phyloP scores from a whole-genome alignment of 2,329 filamentous ascomycete genomes.

The Elsinoe ampelina region DNA sequence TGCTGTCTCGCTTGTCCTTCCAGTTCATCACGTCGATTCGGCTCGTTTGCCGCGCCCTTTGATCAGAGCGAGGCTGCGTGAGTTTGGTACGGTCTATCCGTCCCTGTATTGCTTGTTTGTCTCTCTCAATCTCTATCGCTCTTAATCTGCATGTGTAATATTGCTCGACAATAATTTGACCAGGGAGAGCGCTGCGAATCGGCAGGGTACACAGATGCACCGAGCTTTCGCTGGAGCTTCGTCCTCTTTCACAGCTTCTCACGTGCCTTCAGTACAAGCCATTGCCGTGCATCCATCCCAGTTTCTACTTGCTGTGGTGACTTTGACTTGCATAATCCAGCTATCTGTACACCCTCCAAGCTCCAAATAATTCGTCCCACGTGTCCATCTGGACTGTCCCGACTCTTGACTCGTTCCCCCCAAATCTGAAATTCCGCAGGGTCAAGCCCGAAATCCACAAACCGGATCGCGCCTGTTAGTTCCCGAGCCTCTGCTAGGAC shows the following conservation, averaged over 20 bases:
- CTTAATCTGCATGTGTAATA: neutral
- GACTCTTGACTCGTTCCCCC: neutral
- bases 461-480: slow-evolving; percentile 7
- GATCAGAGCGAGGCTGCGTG: neutral
- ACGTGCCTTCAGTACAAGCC: neutral
- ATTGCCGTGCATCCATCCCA: too few relatives aligned
- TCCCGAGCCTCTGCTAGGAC: slow-evolving; percentile 5
- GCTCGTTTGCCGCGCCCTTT: neutral
- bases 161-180: neutral
- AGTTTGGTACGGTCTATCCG: neutral
- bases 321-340: too few relatives aligned
- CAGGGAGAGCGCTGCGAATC: neutral
- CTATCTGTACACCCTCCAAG: too few relatives aligned
- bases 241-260: neutral
- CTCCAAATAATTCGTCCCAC: too few relatives aligned
- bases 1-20: too few relatives aligned
- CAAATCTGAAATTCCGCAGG: neutral
- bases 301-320: too few relatives aligned
- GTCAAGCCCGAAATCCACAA: slow-evolving; percentile 3
- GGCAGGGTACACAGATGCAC: neutral
- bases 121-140: neutral
- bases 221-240: neutral
- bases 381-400: neutral
- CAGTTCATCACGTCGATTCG: neutral
- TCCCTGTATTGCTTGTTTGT: neutral